Conservation (phyloP, 1,139 yeast genomes). For the Casaregolazyma suthepensis region DNA sequence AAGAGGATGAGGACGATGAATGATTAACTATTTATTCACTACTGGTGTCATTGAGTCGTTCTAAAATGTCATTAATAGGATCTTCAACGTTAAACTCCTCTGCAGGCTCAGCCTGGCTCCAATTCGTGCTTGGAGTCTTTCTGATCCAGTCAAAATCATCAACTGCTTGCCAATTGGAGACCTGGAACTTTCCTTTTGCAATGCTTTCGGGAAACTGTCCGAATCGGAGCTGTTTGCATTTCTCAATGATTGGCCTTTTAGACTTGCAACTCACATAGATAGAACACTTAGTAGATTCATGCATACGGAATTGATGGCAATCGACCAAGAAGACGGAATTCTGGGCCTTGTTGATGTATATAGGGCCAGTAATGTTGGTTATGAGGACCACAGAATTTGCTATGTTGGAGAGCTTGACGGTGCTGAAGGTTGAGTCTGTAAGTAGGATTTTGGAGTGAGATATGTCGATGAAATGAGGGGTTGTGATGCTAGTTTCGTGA, state of each 20-base stretch:
- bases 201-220: conserved; percentile 18
- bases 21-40: conserved; percentile 3
- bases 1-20: conserved; percentile 13
- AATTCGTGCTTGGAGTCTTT: conserved; percentile 20
- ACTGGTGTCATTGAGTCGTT: conserved; percentile 7
- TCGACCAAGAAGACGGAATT: conserved; percentile 19
- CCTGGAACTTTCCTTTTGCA: not conserved
- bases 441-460: not conserved
- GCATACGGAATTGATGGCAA: conserved; percentile 32
- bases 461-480: conserved; percentile 1
- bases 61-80: conserved; percentile 4
- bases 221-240: conserved; percentile 21
- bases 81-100: not conserved
- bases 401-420: conserved; percentile 12
- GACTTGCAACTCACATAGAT: conserved; percentile 25
- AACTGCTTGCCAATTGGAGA: conserved; percentile 17
- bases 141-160: conserved; percentile 31
- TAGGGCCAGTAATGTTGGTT: conserved; percentile 22
- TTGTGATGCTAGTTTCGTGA: not conserved
- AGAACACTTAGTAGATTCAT: conserved; percentile 20
- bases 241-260: conserved; percentile 29
- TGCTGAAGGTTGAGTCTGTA: conserved; percentile 1
- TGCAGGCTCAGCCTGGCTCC: conserved; percentile 14
- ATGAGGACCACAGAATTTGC: conserved; percentile 12
- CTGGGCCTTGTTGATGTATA: conserved; percentile 20